Evolutionary conservation across 805 yeast species (phyloP).

Genomic region (Starmerella riodocensis): DNA sequence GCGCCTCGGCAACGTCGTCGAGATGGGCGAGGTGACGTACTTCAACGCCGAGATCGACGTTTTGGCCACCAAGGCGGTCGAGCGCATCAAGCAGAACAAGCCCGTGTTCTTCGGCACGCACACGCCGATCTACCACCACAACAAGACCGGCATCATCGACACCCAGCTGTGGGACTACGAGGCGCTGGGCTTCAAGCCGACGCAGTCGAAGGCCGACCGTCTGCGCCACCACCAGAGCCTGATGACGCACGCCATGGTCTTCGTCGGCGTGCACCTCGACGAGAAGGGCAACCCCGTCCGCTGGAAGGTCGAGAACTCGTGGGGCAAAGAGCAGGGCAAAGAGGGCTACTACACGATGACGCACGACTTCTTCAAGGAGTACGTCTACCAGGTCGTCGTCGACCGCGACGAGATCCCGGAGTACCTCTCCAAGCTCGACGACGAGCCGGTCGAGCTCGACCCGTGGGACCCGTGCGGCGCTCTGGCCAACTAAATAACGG

Average conservation of each 20-base stretch:
- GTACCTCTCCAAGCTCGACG: slow-evolving; percentile 31
- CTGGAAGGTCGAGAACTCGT: slow-evolving; percentile 65
- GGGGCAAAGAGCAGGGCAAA: slow-evolving; percentile 57
- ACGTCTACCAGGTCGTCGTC: slow-evolving; percentile 59
- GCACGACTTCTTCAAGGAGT: slow-evolving; percentile 60
- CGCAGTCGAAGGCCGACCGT: slow-evolving; percentile 51
- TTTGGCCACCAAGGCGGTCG: slow-evolving; percentile 48
- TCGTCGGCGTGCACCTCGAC: slow-evolving; percentile 69
- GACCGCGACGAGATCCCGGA: slow-evolving; percentile 39
- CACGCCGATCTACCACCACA: slow-evolving; percentile 65
- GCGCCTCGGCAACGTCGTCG: slow-evolving; percentile 58
- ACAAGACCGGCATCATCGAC: slow-evolving; percentile 58
- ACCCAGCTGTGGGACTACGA: slow-evolving; percentile 53
- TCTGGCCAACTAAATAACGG: slow-evolving; percentile 32
- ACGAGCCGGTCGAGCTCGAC: slow-evolving; percentile 45
- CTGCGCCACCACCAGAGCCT: slow-evolving; percentile 55
- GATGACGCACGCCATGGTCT: slow-evolving; percentile 86
- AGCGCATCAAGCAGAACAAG: slow-evolving; percentile 56
- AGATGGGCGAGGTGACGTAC: slow-evolving; percentile 58
- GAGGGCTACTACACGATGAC: slow-evolving; percentile 62
- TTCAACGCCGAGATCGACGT: slow-evolving; percentile 51
- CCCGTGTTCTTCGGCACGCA: slow-evolving; percentile 83
- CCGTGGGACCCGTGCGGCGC: slow-evolving; percentile 78
- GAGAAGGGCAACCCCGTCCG: slow-evolving; percentile 46
- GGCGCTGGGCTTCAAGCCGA: slow-evolving; percentile 34